These are phyloP conservation scores for Rhododendron henanense DNA, from an alignment of 148 eudicot genomes.

Conservation along the genomic window DNA sequence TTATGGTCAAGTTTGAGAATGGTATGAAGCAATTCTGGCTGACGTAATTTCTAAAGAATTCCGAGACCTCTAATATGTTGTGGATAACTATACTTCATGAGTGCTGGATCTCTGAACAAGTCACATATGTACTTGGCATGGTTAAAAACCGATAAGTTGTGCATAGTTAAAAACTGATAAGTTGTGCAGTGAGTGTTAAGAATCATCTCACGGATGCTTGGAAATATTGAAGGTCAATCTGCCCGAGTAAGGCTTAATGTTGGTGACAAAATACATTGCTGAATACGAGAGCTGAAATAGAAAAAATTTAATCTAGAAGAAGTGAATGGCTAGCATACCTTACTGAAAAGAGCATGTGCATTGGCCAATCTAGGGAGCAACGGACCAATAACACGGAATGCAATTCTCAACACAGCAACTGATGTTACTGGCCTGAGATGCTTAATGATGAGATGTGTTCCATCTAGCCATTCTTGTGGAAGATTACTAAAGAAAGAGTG, in stretches of 20 bases:
- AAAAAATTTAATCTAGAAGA: background rate
- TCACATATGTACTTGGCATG: background rate
- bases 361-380: slow-evolving; percentile 92
- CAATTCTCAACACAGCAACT: slow-evolving; percentile 87
- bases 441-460: slow-evolving; percentile 67
- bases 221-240: background rate
- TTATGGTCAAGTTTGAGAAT: background rate
- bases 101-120: background rate
- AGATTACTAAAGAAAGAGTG: slow-evolving; percentile 90
- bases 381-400: slow-evolving; percentile 93
- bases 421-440: slow-evolving; percentile 87
- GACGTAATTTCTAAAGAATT: background rate
- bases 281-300: background rate
- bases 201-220: background rate
- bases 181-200: background rate
- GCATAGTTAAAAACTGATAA: background rate
- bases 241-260: background rate
- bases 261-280: background rate
- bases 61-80: background rate
- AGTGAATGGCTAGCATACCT: slow-evolving; percentile 40
- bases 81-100: background rate
- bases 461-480: slow-evolving; percentile 98
- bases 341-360: slow-evolving; percentile 80
- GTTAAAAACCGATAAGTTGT: no score
- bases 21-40: background rate